A percentile compares a stretch with the other conserved stretches of the same genome.
phyloP scores from a whole-genome alignment of 148 eudicot species.

The Chenopodium quinoa region DNA sequence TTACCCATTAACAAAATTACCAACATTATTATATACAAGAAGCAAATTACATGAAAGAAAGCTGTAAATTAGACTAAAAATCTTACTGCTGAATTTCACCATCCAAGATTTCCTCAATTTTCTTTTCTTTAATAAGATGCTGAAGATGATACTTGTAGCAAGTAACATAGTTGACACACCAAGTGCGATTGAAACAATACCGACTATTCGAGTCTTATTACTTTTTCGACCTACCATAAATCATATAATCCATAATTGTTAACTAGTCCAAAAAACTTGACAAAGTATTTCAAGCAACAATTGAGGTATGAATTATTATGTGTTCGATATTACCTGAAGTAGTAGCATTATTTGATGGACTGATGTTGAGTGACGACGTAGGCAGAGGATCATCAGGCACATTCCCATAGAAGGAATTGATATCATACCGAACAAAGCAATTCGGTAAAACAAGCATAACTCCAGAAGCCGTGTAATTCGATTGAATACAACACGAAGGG shows the following conservation, averaged over 20 bases:
- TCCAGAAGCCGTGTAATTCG: not conserved
- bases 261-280: too few species aligned
- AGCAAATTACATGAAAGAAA: too few species aligned
- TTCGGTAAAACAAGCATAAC: slow-evolving; percentile 11
- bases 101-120: slow-evolving; percentile 10
- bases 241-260: not conserved
- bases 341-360: too few species aligned
- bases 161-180: slow-evolving; percentile 16
- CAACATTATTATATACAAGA: too few species aligned
- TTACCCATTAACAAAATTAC: not conserved
- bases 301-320: too few species aligned
- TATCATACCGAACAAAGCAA: slow-evolving; percentile 29
- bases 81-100: slow-evolving; percentile 27
- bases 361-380: not conserved
- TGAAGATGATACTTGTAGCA: not conserved
- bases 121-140: slow-evolving; percentile 15
- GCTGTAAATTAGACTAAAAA: not conserved
- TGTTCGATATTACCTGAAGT: slow-evolving; percentile 8
- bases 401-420: slow-evolving; percentile 9
- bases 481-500: slow-evolving; percentile 6
- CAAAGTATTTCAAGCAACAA: too few species aligned
- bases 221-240: slow-evolving; percentile 5
- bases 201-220: slow-evolving; percentile 11
- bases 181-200: slow-evolving; percentile 16
- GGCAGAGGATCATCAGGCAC: slow-evolving; percentile 7